Evolutionary conservation across 1,284 basidiomycete species (phyloP), one percentile per base, ranked within the genome.

Genomic region (Ustilago shanxiensis): DNA sequence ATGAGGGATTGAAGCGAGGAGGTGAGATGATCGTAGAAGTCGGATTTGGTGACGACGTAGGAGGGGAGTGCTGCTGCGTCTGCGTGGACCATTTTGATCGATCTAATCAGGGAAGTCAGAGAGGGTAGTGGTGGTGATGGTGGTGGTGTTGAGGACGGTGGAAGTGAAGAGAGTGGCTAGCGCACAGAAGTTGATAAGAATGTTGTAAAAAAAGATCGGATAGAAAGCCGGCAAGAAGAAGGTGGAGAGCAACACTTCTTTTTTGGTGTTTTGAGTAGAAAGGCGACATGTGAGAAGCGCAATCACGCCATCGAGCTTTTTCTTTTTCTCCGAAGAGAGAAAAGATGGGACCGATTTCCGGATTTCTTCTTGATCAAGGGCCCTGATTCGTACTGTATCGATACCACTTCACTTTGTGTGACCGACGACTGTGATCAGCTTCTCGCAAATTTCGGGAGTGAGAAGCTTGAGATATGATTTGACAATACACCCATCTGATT

Each of bases 11-110:
- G 26, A 16, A 87, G 67, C 4, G 82, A 82, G 3, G 68, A 41
- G 24, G 72, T 64, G 31, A 87, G 77, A 63, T 87, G 86, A 51
- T 78, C 79, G 77, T 87, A 87, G 52, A 87, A 86, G 16, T 75
- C 79, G n/a, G 66, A 49, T 60, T 86, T 86, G 52, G 75, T 66
- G 11, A 59, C 37, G 45, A 86, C 63, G 52, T 74, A 60, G 33
- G 66, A 44, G 91, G 94, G 93, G 90, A 93, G 75, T 90, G 93
- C 72, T 92, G 95, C 80, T 92, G 94, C 82, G 51, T 86, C 84
- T 28, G 84, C 84, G 72, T 75, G 47, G 26, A 49, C 47, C 47
- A 49, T 80, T 31, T 63, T 44, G 28, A 28, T 8, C 13, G 41
- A 35, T 8, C 13, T 20, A 20, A n/a, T n/a, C 7, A 20, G 11